Conservation (phyloP, 345 rosid genomes). For the Bruguiera parviflora region DNA sequence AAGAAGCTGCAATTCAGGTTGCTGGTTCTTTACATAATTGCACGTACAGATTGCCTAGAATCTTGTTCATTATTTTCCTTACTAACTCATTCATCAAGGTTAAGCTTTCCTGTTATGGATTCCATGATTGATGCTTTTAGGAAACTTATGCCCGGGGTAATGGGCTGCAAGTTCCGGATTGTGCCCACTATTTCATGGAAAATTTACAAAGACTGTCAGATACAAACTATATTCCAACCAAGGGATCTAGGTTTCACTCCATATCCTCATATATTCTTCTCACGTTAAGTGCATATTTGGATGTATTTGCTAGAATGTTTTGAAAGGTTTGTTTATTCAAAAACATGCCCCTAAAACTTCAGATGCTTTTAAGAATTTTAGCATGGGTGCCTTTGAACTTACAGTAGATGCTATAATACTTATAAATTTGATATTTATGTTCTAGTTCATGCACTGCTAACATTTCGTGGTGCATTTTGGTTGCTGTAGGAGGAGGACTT, state of each 20-base stretch:
- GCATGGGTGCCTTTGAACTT: too few species aligned
- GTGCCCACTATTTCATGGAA: constrained; percentile 86
- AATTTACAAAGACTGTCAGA: constrained; percentile 76
- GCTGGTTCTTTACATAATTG: constrained; percentile 14
- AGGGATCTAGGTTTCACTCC: constrained; percentile 44
- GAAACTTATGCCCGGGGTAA: constrained; percentile 75
- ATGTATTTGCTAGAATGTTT: too few species aligned
- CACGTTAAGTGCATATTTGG: neutral
- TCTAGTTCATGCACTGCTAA: neutral
- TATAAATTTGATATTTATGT: neutral
- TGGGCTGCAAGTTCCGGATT: constrained; percentile 93
- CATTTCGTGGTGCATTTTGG: constrained; percentile 5
- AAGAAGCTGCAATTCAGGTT: constrained; percentile 90
- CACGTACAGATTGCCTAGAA: neutral
- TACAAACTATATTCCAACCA: constrained; percentile 74
- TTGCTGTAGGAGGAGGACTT: constrained; percentile 85
- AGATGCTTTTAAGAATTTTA: neutral
- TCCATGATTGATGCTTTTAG: constrained; percentile 32
- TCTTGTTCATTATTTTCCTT: neutral
- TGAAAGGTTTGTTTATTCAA: neutral
- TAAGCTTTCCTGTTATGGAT: neutral
- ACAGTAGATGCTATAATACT: neutral
- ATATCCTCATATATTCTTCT: neutral
- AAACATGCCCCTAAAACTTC: neutral
- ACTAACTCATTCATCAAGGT: neutral